Base-by-base conservation (phyloP, 352 stramenopile species). In the Pythium utonaiense region DNA sequence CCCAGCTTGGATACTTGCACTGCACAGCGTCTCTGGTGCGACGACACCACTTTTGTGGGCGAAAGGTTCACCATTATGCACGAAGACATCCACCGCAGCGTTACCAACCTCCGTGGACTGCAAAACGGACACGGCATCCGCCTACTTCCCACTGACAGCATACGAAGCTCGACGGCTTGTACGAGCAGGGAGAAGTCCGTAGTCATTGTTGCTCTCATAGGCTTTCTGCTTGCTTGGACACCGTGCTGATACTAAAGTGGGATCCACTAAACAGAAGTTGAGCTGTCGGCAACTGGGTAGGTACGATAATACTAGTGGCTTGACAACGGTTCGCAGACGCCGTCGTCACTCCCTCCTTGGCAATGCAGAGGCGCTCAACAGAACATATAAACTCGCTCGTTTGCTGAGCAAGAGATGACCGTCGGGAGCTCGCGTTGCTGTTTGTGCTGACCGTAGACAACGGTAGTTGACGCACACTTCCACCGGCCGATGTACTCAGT, bases 191-290 rank as follows among this genome's bases (percentile, higher is more conserved):
- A 33, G 5, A 33, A 16, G n/a, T 3, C 8, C 48, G 5, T 33
- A 16, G 6, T 33, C 21, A 51, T 12, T 22, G 48, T 21, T 28
- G 48, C 6, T 55, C 48, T 6, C n/a, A 47, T 5, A 47, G 40
- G 27, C 40, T 47, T 10, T 47, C 40, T 2, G 27, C 40, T 14
- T 1, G 40, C 40, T 47, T 19, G 12, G 6, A 47, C 17, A 47
- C 17, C 3, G 8, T 27, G 6, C 6, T 47, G 40, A 47, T 47
- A 14, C 40, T 47, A 17, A 47, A 47, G 40, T 47, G 40, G 17
- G 70, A 60, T 17, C 72, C 74, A 34, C 72, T 83, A 34, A 83
- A 56, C 12, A 71, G 52, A 3, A 81, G 48, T 40, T 79, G 70
- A 0, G 62, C 47, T 16, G 65, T 30, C 0, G 75, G 52, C 21